Conservation (phyloP, 495 filamentous ascomycete species). For the Chaetomium cochliodes region DNA sequence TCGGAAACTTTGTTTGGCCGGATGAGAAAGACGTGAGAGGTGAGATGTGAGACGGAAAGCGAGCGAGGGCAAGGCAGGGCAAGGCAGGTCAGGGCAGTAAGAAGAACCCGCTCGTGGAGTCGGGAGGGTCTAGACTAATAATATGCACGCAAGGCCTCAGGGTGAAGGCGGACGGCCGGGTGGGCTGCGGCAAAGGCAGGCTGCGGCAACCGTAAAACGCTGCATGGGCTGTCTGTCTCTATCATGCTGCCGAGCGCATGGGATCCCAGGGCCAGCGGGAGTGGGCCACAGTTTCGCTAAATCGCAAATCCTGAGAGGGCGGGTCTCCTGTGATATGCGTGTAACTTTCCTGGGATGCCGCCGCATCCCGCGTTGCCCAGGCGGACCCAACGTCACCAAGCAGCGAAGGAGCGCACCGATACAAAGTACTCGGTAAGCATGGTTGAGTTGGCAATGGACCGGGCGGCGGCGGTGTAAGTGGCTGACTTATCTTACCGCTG, state of each 20-base stretch:
- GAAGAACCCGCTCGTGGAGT: not conserved
- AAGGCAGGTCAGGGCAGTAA: not conserved
- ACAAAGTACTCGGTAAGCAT: not conserved
- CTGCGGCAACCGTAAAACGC: conserved; percentile 12
- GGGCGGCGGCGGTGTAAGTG: conserved; percentile 9
- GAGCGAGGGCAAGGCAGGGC: not conserved
- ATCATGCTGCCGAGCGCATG: conserved; percentile 17
- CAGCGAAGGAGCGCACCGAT: not conserved
- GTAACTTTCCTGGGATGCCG: conserved; percentile 7
- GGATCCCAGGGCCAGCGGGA: conserved; percentile 7
- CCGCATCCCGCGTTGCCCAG: conserved; percentile 12
- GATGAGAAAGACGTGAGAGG: not conserved
- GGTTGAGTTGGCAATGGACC: conserved; percentile 7
- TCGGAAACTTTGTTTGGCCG: not conserved
- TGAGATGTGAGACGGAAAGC: not conserved
- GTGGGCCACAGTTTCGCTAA: conserved; percentile 21
- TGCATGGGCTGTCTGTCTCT: conserved; percentile 16
- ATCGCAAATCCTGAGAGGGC: conserved; percentile 25
- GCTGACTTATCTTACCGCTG: conserved; percentile 1
- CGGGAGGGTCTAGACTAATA: conserved; percentile 13
- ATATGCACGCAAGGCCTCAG: conserved; percentile 6
- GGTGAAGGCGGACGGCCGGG: not conserved
- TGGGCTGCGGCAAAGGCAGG: conserved; percentile 11
- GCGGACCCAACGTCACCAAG: conserved; percentile 1
- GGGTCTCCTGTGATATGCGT: conserved; percentile 18